These are phyloP conservation scores for Candida methanosorbosa DNA, from an alignment of 805 yeast species.

Conservation along the genomic window DNA sequence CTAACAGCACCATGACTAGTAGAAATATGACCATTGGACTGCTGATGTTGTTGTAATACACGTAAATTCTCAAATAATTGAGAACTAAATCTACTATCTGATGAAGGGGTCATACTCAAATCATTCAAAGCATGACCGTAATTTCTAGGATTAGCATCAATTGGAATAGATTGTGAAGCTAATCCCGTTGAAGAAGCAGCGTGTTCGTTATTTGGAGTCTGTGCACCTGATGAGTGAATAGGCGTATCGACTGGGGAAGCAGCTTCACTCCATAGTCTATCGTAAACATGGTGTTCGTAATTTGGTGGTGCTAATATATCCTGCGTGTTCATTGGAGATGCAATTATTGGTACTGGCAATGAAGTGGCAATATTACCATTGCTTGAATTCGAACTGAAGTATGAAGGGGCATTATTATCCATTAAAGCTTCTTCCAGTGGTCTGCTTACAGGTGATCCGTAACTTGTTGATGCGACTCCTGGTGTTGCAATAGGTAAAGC, in stretches of 20 bases:
- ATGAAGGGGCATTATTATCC: constrained; percentile 6
- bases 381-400: constrained; percentile 14
- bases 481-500: background rate
- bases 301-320: constrained; percentile 74
- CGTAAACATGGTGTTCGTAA: constrained; percentile 75
- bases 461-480: constrained; percentile 4
- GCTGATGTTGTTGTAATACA: constrained; percentile 40
- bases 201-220: constrained; percentile 6
- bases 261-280: constrained; percentile 65
- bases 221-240: constrained; percentile 26
- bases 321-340: constrained; percentile 25
- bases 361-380: constrained; percentile 6
- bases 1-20: no score
- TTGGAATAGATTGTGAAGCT: background rate
- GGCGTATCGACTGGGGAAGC: constrained; percentile 40
- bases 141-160: background rate
- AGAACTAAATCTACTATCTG: constrained; percentile 14
- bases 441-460: background rate
- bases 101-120: constrained; percentile 15
- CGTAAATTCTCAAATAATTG: constrained; percentile 44
- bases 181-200: background rate
- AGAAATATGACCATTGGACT: constrained; percentile 18
- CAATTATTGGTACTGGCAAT: background rate
- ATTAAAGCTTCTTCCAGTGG: background rate
- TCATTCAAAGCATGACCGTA: constrained; percentile 9